Evolutionary conservation across 306 rosid species (phyloP).

Genomic region (barrel medic (Medicago truncatula)): DNA sequence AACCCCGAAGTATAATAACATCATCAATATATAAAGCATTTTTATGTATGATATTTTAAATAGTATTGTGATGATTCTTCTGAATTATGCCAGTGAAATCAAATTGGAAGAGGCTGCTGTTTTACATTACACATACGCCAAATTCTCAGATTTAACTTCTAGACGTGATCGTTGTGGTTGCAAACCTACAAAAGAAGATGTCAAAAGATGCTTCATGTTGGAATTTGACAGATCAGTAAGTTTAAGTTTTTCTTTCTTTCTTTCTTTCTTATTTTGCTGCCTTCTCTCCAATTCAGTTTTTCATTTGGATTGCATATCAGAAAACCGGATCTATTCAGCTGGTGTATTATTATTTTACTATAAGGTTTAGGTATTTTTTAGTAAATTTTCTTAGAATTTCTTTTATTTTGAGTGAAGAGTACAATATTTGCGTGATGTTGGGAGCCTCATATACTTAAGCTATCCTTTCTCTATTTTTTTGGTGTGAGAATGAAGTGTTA

Average conservation of each 20-base stretch:
- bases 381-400: constrained; percentile 13
- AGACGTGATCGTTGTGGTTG: constrained; percentile 96
- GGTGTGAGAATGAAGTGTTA: constrained; percentile 29
- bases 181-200: constrained; percentile 95
- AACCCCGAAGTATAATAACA: constrained; percentile 72
- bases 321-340: constrained; percentile 10
- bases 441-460: constrained; percentile 4
- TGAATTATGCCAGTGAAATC: constrained; percentile 70
- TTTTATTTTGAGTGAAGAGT: constrained; percentile 6
- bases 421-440: neutral
- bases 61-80: constrained; percentile 38
- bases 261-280: constrained; percentile 24
- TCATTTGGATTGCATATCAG: neutral
- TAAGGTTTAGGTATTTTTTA: constrained; percentile 1
- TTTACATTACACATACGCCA: constrained; percentile 92
- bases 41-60: constrained; percentile 25
- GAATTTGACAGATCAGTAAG: constrained; percentile 97
- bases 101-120: constrained; percentile 99
- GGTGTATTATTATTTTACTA: constrained; percentile 11
- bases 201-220: constrained; percentile 99
- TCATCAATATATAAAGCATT: constrained; percentile 2
- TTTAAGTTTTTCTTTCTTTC: constrained; percentile 32
- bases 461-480: neutral
- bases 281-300: constrained; percentile 1
- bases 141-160: constrained; percentile 92